Evolutionary conservation across 768 basidiomycete genomes (phyloP).

Genomic region (Serpula lacrymans): DNA sequence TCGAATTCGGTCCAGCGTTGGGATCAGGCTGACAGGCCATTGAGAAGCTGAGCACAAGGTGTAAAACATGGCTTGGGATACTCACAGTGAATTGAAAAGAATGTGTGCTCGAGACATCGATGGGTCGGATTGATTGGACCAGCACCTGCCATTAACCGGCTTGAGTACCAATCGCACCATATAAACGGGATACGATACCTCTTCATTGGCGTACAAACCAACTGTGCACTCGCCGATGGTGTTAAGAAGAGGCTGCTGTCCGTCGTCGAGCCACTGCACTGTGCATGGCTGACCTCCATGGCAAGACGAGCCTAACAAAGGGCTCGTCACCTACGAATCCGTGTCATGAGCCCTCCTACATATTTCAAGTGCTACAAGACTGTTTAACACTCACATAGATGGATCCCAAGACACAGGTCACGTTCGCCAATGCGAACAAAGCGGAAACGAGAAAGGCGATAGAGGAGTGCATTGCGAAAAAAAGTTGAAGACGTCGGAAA

Average conservation of each 20-base stretch:
- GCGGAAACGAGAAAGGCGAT: too few relatives aligned
- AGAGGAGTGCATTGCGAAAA: too few relatives aligned
- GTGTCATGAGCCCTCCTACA: too few relatives aligned
- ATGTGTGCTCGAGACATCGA: constrained; percentile 45
- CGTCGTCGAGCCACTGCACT: constrained; percentile 66
- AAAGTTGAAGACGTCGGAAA: too few relatives aligned
- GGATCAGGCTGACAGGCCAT: constrained; percentile 46
- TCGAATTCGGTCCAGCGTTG: constrained; percentile 52
- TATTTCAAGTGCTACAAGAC: too few relatives aligned
- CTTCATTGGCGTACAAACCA: constrained; percentile 54
- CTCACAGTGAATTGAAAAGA: constrained; percentile 58
- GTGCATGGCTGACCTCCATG: constrained; percentile 51
- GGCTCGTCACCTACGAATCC: constrained; percentile 55
- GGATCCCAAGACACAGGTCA: too few relatives aligned
- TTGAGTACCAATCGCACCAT: constrained; percentile 3
- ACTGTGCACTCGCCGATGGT: constrained; percentile 51
- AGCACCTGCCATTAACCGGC: constrained; percentile 38
- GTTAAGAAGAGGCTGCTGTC: constrained; percentile 43
- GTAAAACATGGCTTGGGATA: constrained; percentile 1
- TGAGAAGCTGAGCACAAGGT: constrained; percentile 2
- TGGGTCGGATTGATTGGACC: constrained; percentile 52
- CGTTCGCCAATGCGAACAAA: too few relatives aligned
- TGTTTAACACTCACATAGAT: too few relatives aligned
- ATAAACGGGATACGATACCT: constrained; percentile 29
- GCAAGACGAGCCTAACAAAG: constrained; percentile 42